Evolutionary conservation across 208 protist species (phyloP).

Genomic region (Trypanosoma mega): DNA sequence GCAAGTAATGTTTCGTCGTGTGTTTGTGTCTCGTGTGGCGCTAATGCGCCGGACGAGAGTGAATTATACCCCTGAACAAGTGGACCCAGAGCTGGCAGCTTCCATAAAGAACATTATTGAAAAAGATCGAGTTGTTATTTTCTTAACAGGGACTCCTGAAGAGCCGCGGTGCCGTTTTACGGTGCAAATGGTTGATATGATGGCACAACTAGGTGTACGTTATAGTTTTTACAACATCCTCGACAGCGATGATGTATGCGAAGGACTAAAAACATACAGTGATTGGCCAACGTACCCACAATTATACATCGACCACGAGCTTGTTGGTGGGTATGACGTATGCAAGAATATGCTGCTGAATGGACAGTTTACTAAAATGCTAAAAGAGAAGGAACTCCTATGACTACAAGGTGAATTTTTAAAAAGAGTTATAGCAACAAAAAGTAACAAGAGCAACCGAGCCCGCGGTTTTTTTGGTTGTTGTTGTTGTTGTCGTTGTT

Average conservation of each 20-base stretch:
- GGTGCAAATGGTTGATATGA: conserved; percentile 72
- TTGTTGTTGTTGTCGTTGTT: background rate
- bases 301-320: conserved; percentile 89
- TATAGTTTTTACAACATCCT: conserved; percentile 92
- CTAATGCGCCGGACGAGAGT: conserved; percentile 28
- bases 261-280: conserved; percentile 88
- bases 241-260: conserved; percentile 84
- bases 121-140: conserved; percentile 77
- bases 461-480: no score
- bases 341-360: conserved; percentile 80
- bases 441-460: no score
- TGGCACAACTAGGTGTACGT: conserved; percentile 66
- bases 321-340: conserved; percentile 91
- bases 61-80: conserved; percentile 38
- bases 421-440: background rate
- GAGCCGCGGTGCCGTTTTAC: conserved; percentile 90
- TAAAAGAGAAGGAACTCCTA: conserved; percentile 80
- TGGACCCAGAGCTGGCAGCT: conserved; percentile 52
- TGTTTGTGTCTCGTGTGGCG: conserved; percentile 13
- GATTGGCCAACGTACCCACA: conserved; percentile 95
- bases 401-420: conserved; percentile 14
- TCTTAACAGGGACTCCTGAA: conserved; percentile 89
- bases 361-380: conserved; percentile 60
- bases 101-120: conserved; percentile 72
- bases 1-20: conserved; percentile 25